Evolutionary conservation across 2,329 filamentous ascomycete genomes (phyloP), one percentile per base, ranked within the genome.

Genomic region (Fusarium torulosum): DNA sequence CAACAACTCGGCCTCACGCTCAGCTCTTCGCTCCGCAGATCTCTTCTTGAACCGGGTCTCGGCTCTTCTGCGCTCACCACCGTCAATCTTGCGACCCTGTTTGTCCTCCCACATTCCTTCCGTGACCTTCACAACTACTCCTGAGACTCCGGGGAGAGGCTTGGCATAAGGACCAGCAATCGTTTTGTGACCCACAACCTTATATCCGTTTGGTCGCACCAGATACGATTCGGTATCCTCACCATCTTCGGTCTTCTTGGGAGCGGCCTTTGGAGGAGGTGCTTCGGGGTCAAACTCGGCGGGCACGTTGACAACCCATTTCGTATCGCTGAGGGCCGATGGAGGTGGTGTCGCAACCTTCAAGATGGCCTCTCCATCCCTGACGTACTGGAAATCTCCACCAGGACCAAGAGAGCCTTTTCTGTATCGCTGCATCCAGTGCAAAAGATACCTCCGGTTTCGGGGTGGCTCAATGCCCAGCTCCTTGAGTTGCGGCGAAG

Each of bases 91-190:
- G 75, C 89, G 88, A 27, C 96, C 95, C 74, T 90, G 86, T 77
- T 86, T 90, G 74, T 94, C 85, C 83, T 98, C 95, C 96, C 95
- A 98, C 83, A 98, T 91, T 11, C 95, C 94, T 78, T 97, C 94
- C 57, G 90, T 88, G 21, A 92, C 85, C 66, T 85, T 84, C 70
- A 98, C 84, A 51, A 85, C 83, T 13, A 90, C 92, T 10, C 88
- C 89, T 40, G 82, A 81, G 2, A 87, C 85, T 2, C 86, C 87
- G 78, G 91, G 90, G 27, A 94, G 76, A 6, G 89, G 88, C 75
- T 90, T 83, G 7, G 94, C 86, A 72, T 89, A 91, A 3, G 92
- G 92, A 0, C 95, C 95, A 21, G 84, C 85, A 69, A 98, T 93
- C 29, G 85, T 88, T 72, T 85, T 86, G 2, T 88, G 88, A 4